A percentile compares a stretch with the other conserved stretches of the same genome.
Conservation (phyloP, 768 basidiomycete species). For the Tephrocybe sp. region DNA sequence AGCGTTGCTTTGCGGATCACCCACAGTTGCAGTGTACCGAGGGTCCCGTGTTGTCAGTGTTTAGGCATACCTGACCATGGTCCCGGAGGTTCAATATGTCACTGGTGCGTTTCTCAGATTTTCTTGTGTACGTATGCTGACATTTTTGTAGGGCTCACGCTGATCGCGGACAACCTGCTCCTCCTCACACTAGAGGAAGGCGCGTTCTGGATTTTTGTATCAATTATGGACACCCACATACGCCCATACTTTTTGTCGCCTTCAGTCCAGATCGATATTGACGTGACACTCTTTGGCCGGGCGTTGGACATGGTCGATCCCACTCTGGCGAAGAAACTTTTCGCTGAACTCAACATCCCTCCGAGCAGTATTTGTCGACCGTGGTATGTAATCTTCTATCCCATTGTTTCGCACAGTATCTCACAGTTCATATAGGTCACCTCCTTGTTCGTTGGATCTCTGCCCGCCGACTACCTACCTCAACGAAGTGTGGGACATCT, state of each 20-base stretch:
- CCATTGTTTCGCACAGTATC: not conserved
- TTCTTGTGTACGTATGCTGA: not conserved
- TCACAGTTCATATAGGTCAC: constrained; percentile 54
- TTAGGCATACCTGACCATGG: constrained; percentile 84
- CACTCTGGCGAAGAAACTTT: constrained; percentile 59
- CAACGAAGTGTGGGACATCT: constrained; percentile 79
- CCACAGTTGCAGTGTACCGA: constrained; percentile 55
- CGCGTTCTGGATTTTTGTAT: constrained; percentile 88
- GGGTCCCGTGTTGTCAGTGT: constrained; percentile 51
- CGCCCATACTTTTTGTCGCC: constrained; percentile 69
- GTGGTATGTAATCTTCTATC: constrained; percentile 46
- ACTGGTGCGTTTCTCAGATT: constrained; percentile 41
- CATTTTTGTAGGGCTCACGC: constrained; percentile 52
- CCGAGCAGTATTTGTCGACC: constrained; percentile 57
- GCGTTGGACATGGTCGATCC: constrained; percentile 66
- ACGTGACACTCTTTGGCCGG: constrained; percentile 65
- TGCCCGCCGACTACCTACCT: constrained; percentile 64
- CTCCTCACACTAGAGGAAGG: constrained; percentile 82
- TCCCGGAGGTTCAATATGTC: constrained; percentile 73
- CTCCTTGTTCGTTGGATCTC: constrained; percentile 62
- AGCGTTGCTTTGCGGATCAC: constrained; percentile 52
- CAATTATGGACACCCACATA: constrained; percentile 82
- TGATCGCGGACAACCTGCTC: constrained; percentile 70
- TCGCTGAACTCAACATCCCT: constrained; percentile 58
- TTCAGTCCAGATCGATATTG: constrained; percentile 69